Percentiles rank a stretch among this genome's conserved stretches.
Evolutionary conservation across 75 land plant genomes (phyloP).

Genomic region (Cryptomeria japonica): DNA sequence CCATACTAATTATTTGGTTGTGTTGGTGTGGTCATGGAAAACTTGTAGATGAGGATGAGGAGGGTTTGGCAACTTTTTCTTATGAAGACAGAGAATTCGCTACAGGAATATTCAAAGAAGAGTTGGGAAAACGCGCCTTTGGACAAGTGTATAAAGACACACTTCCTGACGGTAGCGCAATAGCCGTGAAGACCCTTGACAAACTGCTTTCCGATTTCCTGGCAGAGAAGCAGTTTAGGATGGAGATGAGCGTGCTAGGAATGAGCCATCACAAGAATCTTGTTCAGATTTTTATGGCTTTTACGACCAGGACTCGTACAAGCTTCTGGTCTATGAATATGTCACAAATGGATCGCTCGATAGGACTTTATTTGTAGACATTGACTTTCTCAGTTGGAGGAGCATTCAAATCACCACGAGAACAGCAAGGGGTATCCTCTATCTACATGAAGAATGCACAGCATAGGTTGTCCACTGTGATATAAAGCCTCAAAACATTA

Average conservation of each 20-base stretch:
- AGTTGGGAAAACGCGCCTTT: constrained; percentile 27
- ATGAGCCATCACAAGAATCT: constrained; percentile 43
- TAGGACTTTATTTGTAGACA: constrained; percentile 14
- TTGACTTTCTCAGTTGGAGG: constrained; percentile 9
- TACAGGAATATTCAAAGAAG: constrained; percentile 20
- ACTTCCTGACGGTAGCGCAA: background rate
- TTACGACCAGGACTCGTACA: constrained; percentile 29
- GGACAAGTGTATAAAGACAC: constrained; percentile 33
- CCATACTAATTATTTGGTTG: background rate
- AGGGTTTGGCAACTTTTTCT: background rate
- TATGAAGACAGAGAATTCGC: background rate
- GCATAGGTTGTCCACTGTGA: background rate
- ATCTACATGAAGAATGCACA: constrained; percentile 24
- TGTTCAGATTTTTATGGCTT: constrained; percentile 46
- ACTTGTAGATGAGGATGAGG: background rate
- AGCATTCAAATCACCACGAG: constrained; percentile 13
- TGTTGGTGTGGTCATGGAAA: background rate
- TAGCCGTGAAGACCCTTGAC: constrained; percentile 29
- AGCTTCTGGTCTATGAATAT: constrained; percentile 50
- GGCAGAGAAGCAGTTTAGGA: background rate
- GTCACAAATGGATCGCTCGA: constrained; percentile 40
- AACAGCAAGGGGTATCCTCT: constrained; percentile 16
- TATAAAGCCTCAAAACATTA: constrained; percentile 24
- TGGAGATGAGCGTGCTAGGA: constrained; percentile 31
- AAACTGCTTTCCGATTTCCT: background rate